Evolutionary conservation across 768 basidiomycete species (phyloP).

Genomic region (Cyclocybe cylindracea): DNA sequence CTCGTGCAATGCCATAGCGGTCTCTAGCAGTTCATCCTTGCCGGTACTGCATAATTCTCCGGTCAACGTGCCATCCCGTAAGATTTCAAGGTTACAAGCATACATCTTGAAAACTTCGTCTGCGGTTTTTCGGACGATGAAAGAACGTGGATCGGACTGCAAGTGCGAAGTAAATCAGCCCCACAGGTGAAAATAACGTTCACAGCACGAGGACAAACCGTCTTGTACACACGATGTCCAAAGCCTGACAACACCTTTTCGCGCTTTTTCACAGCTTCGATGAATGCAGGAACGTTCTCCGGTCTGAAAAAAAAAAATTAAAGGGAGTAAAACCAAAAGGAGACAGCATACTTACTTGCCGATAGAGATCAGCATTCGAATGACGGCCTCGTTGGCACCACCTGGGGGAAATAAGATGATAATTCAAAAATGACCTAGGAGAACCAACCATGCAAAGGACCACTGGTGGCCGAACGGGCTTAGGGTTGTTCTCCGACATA

Average conservation of each 20-base stretch:
- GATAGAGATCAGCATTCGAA: slow-evolving; percentile 90
- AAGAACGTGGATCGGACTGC: slow-evolving; percentile 88
- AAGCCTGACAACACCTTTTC: slow-evolving; percentile 91
- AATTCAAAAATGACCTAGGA: background rate
- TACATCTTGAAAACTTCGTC: slow-evolving; percentile 91
- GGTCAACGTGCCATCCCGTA: background rate
- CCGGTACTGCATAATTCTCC: slow-evolving; percentile 59
- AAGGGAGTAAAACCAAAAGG: background rate
- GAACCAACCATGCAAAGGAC: slow-evolving; percentile 65
- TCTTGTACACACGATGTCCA: slow-evolving; percentile 63
- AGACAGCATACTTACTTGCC: slow-evolving; percentile 57
- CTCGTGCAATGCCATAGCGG: slow-evolving; percentile 87
- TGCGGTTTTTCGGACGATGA: slow-evolving; percentile 87
- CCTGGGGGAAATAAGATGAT: slow-evolving; percentile 37
- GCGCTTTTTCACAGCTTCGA: slow-evolving; percentile 84
- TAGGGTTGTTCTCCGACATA: background rate
- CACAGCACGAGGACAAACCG: slow-evolving; percentile 37
- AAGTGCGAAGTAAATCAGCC: background rate
- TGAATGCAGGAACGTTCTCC: slow-evolving; percentile 80
- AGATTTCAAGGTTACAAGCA: slow-evolving; percentile 20
- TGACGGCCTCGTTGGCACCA: slow-evolving; percentile 92
- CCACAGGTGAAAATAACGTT: slow-evolving; percentile 16
- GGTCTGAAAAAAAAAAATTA: slow-evolving; percentile 44
- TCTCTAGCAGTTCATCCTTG: slow-evolving; percentile 80
- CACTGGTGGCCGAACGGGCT: slow-evolving; percentile 36